A percentile compares a stretch with the other conserved stretches of the same genome.
phyloP scores from a whole-genome alignment of 345 rosid genomes.

The Punica granatum region DNA sequence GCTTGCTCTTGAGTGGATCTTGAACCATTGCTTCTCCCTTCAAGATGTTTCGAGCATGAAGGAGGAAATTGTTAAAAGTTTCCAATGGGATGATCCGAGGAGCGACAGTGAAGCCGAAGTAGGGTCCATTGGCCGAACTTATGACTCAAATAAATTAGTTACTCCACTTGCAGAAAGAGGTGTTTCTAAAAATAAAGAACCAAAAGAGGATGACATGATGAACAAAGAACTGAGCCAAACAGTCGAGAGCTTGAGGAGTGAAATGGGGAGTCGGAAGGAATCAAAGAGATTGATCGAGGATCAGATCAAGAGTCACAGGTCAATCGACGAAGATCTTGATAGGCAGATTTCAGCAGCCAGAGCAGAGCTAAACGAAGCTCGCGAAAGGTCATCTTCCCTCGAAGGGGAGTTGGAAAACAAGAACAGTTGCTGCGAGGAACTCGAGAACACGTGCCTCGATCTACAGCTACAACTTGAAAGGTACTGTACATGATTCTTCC shows the following conservation, averaged over 20 bases:
- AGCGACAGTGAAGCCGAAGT: constrained; percentile 62
- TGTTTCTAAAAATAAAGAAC: constrained; percentile 8
- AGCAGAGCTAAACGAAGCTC: constrained; percentile 29
- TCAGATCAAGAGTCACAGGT: constrained; percentile 30
- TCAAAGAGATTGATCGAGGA: constrained; percentile 25
- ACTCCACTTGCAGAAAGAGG: constrained; percentile 8
- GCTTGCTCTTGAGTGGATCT: constrained; percentile 68
- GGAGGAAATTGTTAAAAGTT: constrained; percentile 55
- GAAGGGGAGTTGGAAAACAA: constrained; percentile 40
- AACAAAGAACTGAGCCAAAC: constrained; percentile 23
- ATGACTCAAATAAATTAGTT: constrained; percentile 30
- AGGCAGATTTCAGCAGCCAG: constrained; percentile 26
- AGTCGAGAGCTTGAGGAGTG: constrained; percentile 25
- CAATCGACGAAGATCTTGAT: constrained; percentile 27
- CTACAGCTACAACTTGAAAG: constrained; percentile 44
- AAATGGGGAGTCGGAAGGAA: constrained; percentile 27
- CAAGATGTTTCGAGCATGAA: constrained; percentile 94
- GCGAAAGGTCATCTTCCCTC: constrained; percentile 22
- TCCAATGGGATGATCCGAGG: constrained; percentile 57
- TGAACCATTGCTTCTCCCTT: constrained; percentile 81
- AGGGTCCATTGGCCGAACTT: constrained; percentile 25
- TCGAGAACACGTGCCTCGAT: constrained; percentile 39
- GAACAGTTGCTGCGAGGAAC: constrained; percentile 34
- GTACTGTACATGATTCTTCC: constrained; percentile 16
- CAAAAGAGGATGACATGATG: constrained; percentile 23